phyloP scores from a whole-genome alignment of 306 rosid genomes.

The Hippophae gyantsensis region DNA sequence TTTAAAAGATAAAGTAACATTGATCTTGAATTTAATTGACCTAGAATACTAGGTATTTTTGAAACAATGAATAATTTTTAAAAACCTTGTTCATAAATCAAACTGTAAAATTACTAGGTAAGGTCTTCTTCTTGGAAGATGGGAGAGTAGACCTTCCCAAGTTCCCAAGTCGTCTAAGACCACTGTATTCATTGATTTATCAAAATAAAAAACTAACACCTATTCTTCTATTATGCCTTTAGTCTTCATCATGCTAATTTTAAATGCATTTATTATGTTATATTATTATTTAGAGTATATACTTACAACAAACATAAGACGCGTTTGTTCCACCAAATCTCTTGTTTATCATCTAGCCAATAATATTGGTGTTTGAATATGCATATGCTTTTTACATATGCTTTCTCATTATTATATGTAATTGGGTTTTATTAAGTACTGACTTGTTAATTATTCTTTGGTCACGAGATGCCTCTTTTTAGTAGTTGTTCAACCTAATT shows the following conservation, averaged over 20 bases:
- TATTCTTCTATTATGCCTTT: neutral
- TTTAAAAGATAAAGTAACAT: too few relatives aligned
- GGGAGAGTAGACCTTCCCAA: neutral
- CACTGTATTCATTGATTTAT: too few relatives aligned
- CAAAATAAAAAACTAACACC: too few relatives aligned
- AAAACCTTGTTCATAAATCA: neutral
- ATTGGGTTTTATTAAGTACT: conserved; percentile 24
- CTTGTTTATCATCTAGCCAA: conserved; percentile 32
- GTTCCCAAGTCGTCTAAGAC: too few relatives aligned
- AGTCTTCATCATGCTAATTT: too few relatives aligned
- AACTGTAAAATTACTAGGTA: conserved; percentile 2
- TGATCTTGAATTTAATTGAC: too few relatives aligned
- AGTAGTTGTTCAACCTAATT: too few relatives aligned
- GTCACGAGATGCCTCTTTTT: neutral
- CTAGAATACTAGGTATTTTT: too few relatives aligned
- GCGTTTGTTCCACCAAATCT: conserved; percentile 63
- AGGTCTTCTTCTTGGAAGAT: neutral
- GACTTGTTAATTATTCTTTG: conserved; percentile 21
- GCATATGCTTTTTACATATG: conserved; percentile 24
- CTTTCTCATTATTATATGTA: conserved; percentile 8
- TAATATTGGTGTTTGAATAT: conserved; percentile 9
- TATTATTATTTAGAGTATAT: conserved; percentile 22
- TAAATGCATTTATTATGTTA: neutral
- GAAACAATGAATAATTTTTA: too few relatives aligned
- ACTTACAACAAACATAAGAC: conserved; percentile 23